These are phyloP conservation scores for Phytopythium litorale DNA, from an alignment of 352 stramenopile genomes.

Conservation along the genomic window DNA sequence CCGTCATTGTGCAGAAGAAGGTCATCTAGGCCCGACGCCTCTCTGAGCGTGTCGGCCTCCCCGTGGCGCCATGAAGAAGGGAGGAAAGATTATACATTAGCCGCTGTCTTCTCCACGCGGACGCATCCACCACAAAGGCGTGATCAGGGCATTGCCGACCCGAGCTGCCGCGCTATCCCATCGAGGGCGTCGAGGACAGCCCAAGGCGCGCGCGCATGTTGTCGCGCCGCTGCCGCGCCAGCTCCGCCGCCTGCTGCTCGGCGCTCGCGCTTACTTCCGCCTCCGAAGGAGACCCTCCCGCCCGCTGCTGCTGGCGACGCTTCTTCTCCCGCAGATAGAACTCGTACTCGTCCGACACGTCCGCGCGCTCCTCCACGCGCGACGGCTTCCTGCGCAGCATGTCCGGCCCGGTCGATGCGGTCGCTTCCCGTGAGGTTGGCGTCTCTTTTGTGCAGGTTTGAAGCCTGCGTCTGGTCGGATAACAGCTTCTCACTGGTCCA, in stretches of 20 bases:
- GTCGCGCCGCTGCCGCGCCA: constrained; percentile 6
- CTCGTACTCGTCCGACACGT: constrained; percentile 74
- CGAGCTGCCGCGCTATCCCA: background rate
- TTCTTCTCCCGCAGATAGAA: constrained; percentile 58
- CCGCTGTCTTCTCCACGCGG: background rate
- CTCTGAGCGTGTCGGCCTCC: background rate
- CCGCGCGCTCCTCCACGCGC: constrained; percentile 59
- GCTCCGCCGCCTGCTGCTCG: constrained; percentile 4
- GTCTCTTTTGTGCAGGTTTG: background rate
- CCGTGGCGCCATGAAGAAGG: background rate
- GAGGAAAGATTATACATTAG: background rate
- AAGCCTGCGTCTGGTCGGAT: no score
- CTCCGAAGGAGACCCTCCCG: background rate
- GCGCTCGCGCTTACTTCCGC: constrained; percentile 1
- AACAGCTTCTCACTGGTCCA: no score
- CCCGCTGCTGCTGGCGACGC: constrained; percentile 9
- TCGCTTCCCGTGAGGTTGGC: background rate
- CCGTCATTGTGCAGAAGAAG: constrained; percentile 65
- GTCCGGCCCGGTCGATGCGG: background rate
- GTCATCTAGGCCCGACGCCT: constrained; percentile 19
- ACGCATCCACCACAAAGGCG: background rate
- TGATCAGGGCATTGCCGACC: background rate
- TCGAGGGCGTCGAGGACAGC: background rate
- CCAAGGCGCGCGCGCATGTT: constrained; percentile 5
- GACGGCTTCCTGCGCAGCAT: constrained; percentile 63